These are phyloP conservation scores for Huiozyma naganishii DNA, from an alignment of 805 yeast species.

Conservation along the genomic window DNA sequence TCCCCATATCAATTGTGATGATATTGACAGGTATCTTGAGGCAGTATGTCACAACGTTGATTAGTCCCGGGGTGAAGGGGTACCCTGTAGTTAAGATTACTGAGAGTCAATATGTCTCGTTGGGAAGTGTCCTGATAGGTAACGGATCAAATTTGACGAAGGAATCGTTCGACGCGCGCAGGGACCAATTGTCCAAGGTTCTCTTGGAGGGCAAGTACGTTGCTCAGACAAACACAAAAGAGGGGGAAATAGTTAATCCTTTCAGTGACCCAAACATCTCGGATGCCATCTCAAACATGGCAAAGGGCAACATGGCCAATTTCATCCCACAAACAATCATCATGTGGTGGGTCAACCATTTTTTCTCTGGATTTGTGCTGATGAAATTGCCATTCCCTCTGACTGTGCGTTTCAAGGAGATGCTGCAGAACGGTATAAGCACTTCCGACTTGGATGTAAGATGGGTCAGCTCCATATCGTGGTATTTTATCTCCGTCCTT, in stretches of 20 bases:
- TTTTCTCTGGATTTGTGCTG: constrained; percentile 83
- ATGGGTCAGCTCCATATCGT: constrained; percentile 88
- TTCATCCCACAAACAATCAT: constrained; percentile 86
- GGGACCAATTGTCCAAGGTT: constrained; percentile 35
- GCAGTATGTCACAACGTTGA: constrained; percentile 50
- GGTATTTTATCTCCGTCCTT: constrained; percentile 84
- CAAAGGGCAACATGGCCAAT: constrained; percentile 72
- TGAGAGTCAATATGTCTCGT: constrained; percentile 54
- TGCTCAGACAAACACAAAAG: constrained; percentile 34
- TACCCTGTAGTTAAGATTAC: constrained; percentile 40
- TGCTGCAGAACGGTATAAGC: constrained; percentile 80
- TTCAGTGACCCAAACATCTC: constrained; percentile 59
- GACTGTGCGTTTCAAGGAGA: constrained; percentile 78
- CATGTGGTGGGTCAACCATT: constrained; percentile 93
- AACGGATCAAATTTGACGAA: constrained; percentile 44
- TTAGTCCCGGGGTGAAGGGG: constrained; percentile 48
- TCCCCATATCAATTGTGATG: constrained; percentile 87
- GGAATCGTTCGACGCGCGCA: constrained; percentile 44
- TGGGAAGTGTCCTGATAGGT: constrained; percentile 45
- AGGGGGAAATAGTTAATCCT: constrained; percentile 38
- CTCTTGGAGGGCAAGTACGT: constrained; percentile 45
- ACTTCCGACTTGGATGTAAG: constrained; percentile 81
- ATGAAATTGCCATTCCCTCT: constrained; percentile 87
- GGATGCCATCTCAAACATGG: constrained; percentile 65
- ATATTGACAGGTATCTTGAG: constrained; percentile 74